These are phyloP conservation scores for Phylloporus arenicola DNA, from an alignment of 768 basidiomycete genomes.

Conservation along the genomic window DNA sequence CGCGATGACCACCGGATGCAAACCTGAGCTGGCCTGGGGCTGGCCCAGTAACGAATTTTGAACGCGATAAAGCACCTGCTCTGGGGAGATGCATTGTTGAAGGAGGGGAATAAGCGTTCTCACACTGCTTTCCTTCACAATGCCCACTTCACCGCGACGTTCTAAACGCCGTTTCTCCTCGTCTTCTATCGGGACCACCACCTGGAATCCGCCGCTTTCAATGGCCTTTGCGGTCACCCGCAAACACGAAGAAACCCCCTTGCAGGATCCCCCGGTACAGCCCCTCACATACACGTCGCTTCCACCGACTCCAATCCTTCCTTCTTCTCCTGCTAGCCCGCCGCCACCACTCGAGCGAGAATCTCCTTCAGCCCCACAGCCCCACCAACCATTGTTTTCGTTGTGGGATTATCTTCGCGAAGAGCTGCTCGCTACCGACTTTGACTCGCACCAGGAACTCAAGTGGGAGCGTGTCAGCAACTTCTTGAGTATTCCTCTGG, in stretches of 20 bases:
- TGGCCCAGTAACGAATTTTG: conserved; percentile 25
- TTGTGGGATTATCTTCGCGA: conserved; percentile 90
- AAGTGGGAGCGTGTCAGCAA: conserved; percentile 97
- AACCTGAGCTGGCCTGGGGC: conserved; percentile 37
- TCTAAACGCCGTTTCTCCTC: conserved; percentile 31
- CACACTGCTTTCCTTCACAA: conserved; percentile 11
- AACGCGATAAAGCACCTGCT: conserved; percentile 33
- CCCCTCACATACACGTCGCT: conserved; percentile 65
- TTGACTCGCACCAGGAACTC: conserved; percentile 88
- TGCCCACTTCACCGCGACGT: conserved; percentile 32
- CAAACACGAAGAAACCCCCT: conserved; percentile 7
- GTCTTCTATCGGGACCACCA: conserved; percentile 18
- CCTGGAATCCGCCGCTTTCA: conserved; percentile 21
- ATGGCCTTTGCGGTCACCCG: conserved; percentile 9
- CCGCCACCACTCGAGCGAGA: conserved; percentile 18
- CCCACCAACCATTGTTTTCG: conserved; percentile 56
- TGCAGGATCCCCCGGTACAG: conserved; percentile 13
- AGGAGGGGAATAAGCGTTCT: conserved; percentile 7
- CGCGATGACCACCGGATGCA: conserved; percentile 39
- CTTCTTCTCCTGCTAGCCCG: conserved; percentile 35
- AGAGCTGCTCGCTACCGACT: conserved; percentile 87
- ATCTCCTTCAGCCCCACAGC: conserved; percentile 13
- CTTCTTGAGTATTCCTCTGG: conserved; percentile 86
- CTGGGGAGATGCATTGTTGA: conserved; percentile 32
- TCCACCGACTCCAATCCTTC: conserved; percentile 64